Conservation (phyloP, 768 basidiomycete genomes). For the Dentipellis fragilis region DNA sequence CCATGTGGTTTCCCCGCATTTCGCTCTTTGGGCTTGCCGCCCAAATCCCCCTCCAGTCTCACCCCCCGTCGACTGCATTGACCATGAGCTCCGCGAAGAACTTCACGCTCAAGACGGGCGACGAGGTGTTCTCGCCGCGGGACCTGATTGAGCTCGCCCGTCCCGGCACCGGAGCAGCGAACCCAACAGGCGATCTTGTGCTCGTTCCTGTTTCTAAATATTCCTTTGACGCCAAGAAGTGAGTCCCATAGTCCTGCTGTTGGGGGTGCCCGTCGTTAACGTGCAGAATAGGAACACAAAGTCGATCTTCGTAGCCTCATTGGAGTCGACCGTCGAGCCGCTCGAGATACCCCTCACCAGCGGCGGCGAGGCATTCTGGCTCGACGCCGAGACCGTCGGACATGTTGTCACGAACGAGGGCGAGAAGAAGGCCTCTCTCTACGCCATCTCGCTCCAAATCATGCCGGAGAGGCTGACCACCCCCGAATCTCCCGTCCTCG, state of each 20-base stretch:
- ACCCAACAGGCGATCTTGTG: conserved; percentile 57
- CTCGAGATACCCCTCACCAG: conserved; percentile 52
- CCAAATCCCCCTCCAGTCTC: conserved; percentile 38
- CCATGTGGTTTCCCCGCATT: conserved; percentile 44
- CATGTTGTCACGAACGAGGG: conserved; percentile 51
- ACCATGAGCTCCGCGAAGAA: conserved; percentile 19
- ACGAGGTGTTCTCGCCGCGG: conserved; percentile 58
- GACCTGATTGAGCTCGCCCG: conserved; percentile 62
- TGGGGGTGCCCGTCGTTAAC: not conserved
- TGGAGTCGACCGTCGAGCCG: conserved; percentile 39
- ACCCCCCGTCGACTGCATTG: conserved; percentile 17
- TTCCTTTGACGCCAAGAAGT: conserved; percentile 69
- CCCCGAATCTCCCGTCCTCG: conserved; percentile 31
- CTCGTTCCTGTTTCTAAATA: conserved; percentile 58
- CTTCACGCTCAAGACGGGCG: conserved; percentile 50
- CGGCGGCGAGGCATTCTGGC: conserved; percentile 75
- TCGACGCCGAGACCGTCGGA: conserved; percentile 58
- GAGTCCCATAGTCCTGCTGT: conserved; percentile 17
- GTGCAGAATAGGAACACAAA: conserved; percentile 49
- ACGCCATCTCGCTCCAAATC: conserved; percentile 46
- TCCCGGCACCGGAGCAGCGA: conserved; percentile 58
- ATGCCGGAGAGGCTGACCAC: conserved; percentile 24
- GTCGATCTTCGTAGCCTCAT: conserved; percentile 49
- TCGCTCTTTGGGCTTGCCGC: conserved; percentile 44
- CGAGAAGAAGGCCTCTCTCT: conserved; percentile 42